These are phyloP conservation scores for Cichorium intybus DNA, from an alignment of 140 eudicot species.

Conservation along the genomic window DNA sequence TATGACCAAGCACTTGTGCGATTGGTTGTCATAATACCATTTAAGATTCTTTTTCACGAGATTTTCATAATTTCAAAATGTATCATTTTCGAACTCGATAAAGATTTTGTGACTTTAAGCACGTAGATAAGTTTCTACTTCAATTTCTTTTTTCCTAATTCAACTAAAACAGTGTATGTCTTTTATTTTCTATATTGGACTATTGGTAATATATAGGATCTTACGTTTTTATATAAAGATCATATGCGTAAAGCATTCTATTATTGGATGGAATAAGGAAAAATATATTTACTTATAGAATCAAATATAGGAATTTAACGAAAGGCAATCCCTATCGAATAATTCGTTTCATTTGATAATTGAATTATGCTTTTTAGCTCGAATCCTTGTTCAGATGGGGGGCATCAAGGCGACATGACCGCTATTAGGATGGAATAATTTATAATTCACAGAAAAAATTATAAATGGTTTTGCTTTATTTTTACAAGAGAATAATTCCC, in stretches of 20 bases:
- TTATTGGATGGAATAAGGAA: constrained; percentile 26
- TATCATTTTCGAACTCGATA: not conserved
- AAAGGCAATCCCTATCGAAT: constrained; percentile 11
- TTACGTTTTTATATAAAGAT: not conserved
- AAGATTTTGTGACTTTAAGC: too few species aligned
- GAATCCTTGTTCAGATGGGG: constrained; percentile 9
- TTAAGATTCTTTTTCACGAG: too few species aligned
- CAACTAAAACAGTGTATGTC: not conserved
- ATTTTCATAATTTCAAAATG: too few species aligned
- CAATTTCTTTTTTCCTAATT: not conserved
- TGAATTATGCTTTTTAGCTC: constrained; percentile 1
- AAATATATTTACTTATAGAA: not conserved
- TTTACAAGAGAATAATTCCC: too few species aligned
- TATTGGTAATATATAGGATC: not conserved
- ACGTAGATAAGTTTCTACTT: not conserved
- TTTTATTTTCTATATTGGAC: not conserved
- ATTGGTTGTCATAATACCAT: not conserved
- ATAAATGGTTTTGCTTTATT: too few species aligned
- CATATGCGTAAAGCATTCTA: constrained; percentile 17
- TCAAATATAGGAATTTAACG: constrained; percentile 8
- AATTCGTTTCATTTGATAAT: not conserved
- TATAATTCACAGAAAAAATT: not conserved
- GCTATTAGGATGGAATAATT: not conserved
- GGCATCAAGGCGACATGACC: constrained; percentile 25
- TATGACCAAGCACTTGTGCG: not conserved